These are phyloP conservation scores for Cronartium quercuum DNA, from an alignment of 1,284 basidiomycete species.

Conservation along the genomic window DNA sequence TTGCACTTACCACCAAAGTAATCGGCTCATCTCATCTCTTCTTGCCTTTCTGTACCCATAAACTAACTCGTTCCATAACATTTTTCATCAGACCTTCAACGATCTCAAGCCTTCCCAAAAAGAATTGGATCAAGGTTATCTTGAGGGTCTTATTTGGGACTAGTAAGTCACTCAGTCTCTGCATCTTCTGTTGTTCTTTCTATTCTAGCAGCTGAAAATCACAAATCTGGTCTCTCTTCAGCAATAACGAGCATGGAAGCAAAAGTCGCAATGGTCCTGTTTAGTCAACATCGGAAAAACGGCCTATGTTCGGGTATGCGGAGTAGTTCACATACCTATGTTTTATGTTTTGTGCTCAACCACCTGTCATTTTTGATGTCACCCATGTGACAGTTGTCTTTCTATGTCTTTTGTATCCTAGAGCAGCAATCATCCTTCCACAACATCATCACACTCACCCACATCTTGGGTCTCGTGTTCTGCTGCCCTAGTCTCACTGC, in stretches of 20 bases:
- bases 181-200: neutral
- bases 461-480: neutral
- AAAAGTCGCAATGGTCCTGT: neutral
- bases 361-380: neutral
- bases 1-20: neutral
- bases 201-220: neutral
- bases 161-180: neutral
- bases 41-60: neutral
- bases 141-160: neutral
- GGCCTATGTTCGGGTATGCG: too few relatives aligned
- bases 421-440: neutral
- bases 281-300: too few relatives aligned
- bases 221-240: too few relatives aligned
- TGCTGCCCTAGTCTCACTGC: neutral
- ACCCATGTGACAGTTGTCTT: neutral
- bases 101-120: neutral
- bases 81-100: neutral
- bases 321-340: too few relatives aligned
- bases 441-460: neutral
- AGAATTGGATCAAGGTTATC: neutral
- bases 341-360: neutral
- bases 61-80: neutral
- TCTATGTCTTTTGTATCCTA: neutral
- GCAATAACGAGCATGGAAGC: neutral
- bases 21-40: neutral